Base-by-base conservation (phyloP, 305 asterid genomes). In the Plantago lanceolata region DNA sequence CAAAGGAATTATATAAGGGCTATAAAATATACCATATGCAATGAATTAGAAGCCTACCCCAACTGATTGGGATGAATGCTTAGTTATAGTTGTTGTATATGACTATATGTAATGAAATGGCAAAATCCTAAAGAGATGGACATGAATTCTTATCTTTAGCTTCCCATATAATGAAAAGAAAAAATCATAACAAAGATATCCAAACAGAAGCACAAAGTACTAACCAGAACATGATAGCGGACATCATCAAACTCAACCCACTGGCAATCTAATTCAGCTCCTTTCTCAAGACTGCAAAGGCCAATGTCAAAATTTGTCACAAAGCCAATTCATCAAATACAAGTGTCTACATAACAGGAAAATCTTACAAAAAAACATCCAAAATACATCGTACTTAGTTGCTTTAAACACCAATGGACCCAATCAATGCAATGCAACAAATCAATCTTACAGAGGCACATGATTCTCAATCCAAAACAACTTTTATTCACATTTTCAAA, bases 171-270 rank as follows among this genome's bases (percentile, higher is more conserved):
- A 24, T 24, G 28, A 11, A 33, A 5, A 11, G 7, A 31, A 33
- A 7, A 7, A 33, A 33, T 33, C 8, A 50, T 58, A 17, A 50
- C 16, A 48, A 58, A 44, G 9, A 57, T 19, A 63, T 49, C 54
- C 37, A 70, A 16, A 20, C 19, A 54, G 45, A 45, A 40, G 64
- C 61, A 74, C 17, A 59, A 9, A 40, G 14, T 33, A 75, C 74
- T 28, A 13, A 90, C 97, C 97, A 84, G 97, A 75, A 82, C 77
- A 72, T 87, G 97, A 75, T 82, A 90, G 59, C 95, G 92, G 61
- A 90, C 81, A 81, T 90, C 97, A 64, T 76, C 95, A 72, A 90
- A 90, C 73, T 88, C 94, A 74, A 81, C 78, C 92, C 95, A 90
- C 73, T 85, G 89, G 81, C 88, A 78, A 68, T 87, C 97, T 66